Base-by-base conservation (phyloP, 73 alveolate genomes). In the Paramecium tetraurelia region DNA sequence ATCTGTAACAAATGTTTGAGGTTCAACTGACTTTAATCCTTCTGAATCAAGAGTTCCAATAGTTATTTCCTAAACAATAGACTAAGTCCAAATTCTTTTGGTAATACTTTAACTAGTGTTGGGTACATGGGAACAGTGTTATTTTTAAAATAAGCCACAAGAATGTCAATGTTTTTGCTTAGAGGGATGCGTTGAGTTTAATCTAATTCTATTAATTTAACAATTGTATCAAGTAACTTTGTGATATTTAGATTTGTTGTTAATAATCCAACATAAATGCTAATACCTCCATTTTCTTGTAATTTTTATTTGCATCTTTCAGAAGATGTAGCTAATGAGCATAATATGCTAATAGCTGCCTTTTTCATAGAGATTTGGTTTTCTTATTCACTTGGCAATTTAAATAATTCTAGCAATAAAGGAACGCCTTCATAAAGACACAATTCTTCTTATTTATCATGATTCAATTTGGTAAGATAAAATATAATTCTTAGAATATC, bases 241-340 rank as follows among this genome's bases (percentile, higher is more conserved):
- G 89, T 35, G 16, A 38, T 59, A 40, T 77, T 77, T 31, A 77
- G 40, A 77, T 77, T 77, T 9, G 70, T 27, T 16, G 40, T 80
- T 46, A 80, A 46, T 20, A 80, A 44, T 31, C 48, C 27, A 76
- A 76, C 46, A 43, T 40, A 76, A 76, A 76, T 76, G 20, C 18
- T 36, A 20, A 76, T 43, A 41, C 71, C 89, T 18, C 89, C 71
- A 76, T 76, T 76, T 76, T 76, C 89, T 76, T 38, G 27, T 40
- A 76, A 6, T 41, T 76, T 76, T 41, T 76, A 76, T 44, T 43
- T 80, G 21, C 90, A 21, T 21, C 57, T 80, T 10, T 80, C 90
- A 24, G 53, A 22, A n/a, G 46, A 59, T 6, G 46, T 80, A 14
- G 76, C 53, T 24, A 80, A 46, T 11, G 90, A 41, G n/a, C 90